Base-by-base conservation (phyloP, 1,284 basidiomycete genomes). In the Pseudozyma pruni region DNA sequence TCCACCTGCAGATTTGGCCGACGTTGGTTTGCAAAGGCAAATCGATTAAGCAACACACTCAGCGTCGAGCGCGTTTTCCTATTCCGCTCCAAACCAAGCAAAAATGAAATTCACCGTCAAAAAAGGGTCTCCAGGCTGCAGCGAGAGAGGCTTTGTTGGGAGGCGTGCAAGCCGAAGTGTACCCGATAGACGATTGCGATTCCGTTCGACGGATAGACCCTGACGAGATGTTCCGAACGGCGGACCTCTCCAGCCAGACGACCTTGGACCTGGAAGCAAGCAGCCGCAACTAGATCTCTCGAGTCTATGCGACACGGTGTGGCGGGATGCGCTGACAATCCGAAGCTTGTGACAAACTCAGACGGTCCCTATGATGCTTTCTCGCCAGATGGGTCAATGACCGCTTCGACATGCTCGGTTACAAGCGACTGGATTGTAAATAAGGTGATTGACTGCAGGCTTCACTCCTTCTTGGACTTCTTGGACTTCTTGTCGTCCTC, bases 381-480 rank as follows among this genome's bases (percentile, higher is more conserved):
- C n/a, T n/a, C n/a, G n/a, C n/a, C n/a, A n/a, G n/a, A n/a, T n/a
- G n/a, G n/a, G n/a, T n/a, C n/a, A 29, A 29, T 29, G 27, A 29
- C 11, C 11, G 27, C 27, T n/a, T n/a, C n/a, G n/a, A n/a, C n/a
- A n/a, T n/a, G 27, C 11, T 29, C 27, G 27, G 11, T 29, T 6
- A 29, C 27, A 29, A 29, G 27, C 27, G 27, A 29, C 11, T 6
- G 11, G 6, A 29, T 29, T 11, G 27, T 11, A 29, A 6, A 29
- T 29, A n/a, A n/a, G n/a, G 27, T 29, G 37, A 39, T 20, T 5
- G 4, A 1, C 13, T 31, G 11, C 17, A 10, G 14, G 7, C 20
- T 22, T 39, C 39, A 50, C 35, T 58, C 46, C 59, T 71, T 76
- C 58, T 72, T 74, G 52, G 66, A 54, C 53, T 63, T 72, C 39